Evolutionary conservation across 2,329 filamentous ascomycete species (phyloP).

Genomic region (Paracamarosporium sp.): DNA sequence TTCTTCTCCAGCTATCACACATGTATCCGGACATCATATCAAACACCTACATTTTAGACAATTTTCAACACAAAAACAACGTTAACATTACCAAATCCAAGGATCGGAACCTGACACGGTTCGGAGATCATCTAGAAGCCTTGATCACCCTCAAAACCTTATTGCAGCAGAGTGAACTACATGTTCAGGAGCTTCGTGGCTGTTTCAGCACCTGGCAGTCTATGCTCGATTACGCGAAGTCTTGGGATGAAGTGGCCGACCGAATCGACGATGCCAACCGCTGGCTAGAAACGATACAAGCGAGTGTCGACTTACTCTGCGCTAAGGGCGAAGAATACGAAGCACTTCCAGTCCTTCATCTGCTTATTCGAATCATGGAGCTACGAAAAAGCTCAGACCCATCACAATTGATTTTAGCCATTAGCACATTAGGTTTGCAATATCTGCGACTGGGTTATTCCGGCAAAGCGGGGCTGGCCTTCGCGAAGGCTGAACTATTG

Average conservation of each 20-base stretch:
- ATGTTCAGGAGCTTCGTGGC: slow-evolving; percentile 31
- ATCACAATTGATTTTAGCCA: slow-evolving; percentile 51
- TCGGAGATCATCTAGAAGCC: slow-evolving; percentile 44
- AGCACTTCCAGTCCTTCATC: slow-evolving; percentile 56
- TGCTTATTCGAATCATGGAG: slow-evolving; percentile 57
- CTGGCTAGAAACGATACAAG: slow-evolving; percentile 60
- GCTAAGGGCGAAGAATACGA: slow-evolving; percentile 62
- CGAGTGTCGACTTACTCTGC: slow-evolving; percentile 63
- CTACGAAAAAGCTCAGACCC: slow-evolving; percentile 46
- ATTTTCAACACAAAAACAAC: slow-evolving; percentile 1
- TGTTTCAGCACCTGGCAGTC: slow-evolving; percentile 47
- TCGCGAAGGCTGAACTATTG: slow-evolving; percentile 66
- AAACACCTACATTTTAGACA: slow-evolving; percentile 13
- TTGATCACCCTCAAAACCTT: slow-evolving; percentile 49
- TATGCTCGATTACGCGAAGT: slow-evolving; percentile 38
- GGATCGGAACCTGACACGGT: slow-evolving; percentile 44
- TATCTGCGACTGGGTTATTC: slow-evolving; percentile 67
- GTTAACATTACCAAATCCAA: slow-evolving; percentile 15
- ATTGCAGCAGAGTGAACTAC: slow-evolving; percentile 46
- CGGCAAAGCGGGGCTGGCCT: slow-evolving; percentile 61
- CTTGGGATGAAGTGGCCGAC: slow-evolving; percentile 49
- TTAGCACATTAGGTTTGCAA: slow-evolving; percentile 59
- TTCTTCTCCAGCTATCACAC: slow-evolving; percentile 52
- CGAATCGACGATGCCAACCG: slow-evolving; percentile 59
- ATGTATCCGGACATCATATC: slow-evolving; percentile 66